Conservation (phyloP, 352 stramenopile genomes). For the Sclerospora graminicola region DNA sequence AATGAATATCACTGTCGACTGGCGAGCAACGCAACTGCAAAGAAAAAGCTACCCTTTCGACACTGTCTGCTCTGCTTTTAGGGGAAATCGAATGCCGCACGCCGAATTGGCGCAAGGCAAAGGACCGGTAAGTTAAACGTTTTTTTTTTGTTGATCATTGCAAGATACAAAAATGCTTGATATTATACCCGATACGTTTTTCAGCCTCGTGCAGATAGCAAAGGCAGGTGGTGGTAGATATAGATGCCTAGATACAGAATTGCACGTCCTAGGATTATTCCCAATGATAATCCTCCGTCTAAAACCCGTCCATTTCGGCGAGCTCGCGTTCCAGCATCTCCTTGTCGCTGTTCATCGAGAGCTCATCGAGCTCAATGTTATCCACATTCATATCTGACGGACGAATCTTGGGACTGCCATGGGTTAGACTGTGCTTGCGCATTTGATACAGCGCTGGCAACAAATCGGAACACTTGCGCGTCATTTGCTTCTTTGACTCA, state of each 20-base stretch:
- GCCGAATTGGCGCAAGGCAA: too few relatives aligned
- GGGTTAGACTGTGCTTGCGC: constrained; percentile 62
- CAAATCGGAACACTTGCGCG: constrained; percentile 44
- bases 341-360: constrained; percentile 49
- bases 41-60: too few relatives aligned
- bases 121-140: too few relatives aligned
- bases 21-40: too few relatives aligned
- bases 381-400: constrained; percentile 69
- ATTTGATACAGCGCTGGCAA: constrained; percentile 60
- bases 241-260: too few relatives aligned
- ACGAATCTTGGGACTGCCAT: constrained; percentile 58
- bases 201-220: too few relatives aligned
- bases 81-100: too few relatives aligned
- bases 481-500: constrained; percentile 21
- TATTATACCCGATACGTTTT: constrained; percentile 1
- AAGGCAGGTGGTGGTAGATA: too few relatives aligned
- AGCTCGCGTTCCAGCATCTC: constrained; percentile 61
- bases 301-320: constrained; percentile 40
- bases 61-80: too few relatives aligned
- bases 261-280: constrained; percentile 16
- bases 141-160: too few relatives aligned
- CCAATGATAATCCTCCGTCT: constrained; percentile 17
- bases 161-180: neutral
- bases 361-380: constrained; percentile 37
- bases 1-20: too few relatives aligned